A percentile compares a stretch with the other conserved stretches of the same genome.
These are phyloP conservation scores for Pseudohalonectria lignicola DNA, from an alignment of 2,329 filamentous ascomycete genomes.

Conservation along the genomic window DNA sequence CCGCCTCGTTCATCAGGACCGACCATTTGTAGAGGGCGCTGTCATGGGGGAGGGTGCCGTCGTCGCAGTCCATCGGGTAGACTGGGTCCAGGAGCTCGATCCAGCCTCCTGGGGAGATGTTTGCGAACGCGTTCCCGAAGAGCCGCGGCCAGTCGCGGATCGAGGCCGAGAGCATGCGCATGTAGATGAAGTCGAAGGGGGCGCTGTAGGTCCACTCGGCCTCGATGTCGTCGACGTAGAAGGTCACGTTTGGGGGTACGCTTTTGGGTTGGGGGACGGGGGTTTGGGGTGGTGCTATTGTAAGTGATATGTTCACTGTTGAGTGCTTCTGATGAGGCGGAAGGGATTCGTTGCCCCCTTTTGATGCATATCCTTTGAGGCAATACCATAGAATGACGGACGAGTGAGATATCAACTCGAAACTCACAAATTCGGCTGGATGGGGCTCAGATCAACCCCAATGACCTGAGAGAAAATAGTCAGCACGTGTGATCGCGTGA, in stretches of 20 bases:
- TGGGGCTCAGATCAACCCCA: constrained; percentile 12
- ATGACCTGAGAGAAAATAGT: constrained; percentile 4
- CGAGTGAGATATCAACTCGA: too few species aligned
- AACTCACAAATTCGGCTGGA: constrained; percentile 8
- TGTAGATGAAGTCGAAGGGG: constrained; percentile 9
- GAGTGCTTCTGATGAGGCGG: neutral
- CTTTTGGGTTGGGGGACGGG: too few species aligned
- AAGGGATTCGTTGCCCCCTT: neutral
- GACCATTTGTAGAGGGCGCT: constrained; percentile 12
- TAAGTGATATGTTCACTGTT: neutral
- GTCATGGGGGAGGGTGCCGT: constrained; percentile 14
- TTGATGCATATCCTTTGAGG: too few species aligned
- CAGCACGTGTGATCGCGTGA: neutral
- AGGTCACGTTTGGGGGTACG: constrained; percentile 11
- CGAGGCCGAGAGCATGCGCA: constrained; percentile 8
- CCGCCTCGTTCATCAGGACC: constrained; percentile 8
- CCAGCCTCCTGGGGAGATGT: constrained; percentile 12
- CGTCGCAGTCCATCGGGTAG: constrained; percentile 8
- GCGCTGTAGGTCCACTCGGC: constrained; percentile 9
- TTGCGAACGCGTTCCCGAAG: constrained; percentile 4
- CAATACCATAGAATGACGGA: too few species aligned
- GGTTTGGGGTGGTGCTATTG: neutral
- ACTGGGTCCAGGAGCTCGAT: constrained; percentile 13
- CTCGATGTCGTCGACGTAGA: constrained; percentile 12
- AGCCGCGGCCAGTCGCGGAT: constrained; percentile 10